Base-by-base conservation (phyloP, 2,329 filamentous ascomycete species). In the Rutstroemia sp. region DNA sequence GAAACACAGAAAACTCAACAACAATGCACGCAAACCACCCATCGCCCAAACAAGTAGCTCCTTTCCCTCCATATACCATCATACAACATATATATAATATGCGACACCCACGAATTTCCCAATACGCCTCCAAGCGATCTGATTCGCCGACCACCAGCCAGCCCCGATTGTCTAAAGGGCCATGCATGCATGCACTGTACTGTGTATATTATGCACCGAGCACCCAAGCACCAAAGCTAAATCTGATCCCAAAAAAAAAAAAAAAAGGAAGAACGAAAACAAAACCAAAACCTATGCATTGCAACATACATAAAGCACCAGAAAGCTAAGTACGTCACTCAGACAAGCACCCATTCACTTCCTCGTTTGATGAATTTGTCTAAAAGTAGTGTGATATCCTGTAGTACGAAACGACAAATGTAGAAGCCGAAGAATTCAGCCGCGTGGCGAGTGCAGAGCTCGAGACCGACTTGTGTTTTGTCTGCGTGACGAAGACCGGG, bases 361-460 rank as follows among this genome's bases (percentile, higher is more conserved):
- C 92, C 92, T 63, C 92, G 83, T 78, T 99, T 99, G 71, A 99
- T 86, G 68, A 94, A 97, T 71, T 97, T 99, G 71, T 99, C 94
- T 64, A 99, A 77, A 75, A 99, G 78, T 69, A 94, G 71, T 41
- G 85, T 81, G 59, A 99, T 75, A 71, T 99, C 94, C 4, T 85
- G 79, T 59, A 99, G 76, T n/a, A 92, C 91, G 70, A 99, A 99
- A 18, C 94, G 87, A 72, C 92, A 96, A 27, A 99, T 81, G 71
- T 94, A 97, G 72, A 99, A 96, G 16, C 87, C 92, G 71, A 99
- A 99, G 73, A 99, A 99, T 72, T 99, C 94, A 37, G 92, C 90
- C 7, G 92, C 94, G 71, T 96, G 92, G 42, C 92, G 83, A 38
- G 91, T 91, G 70, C 90, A 94, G 42, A 99, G 80, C 73, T 99